A percentile compares a stretch with the other conserved stretches of the same genome.
Evolutionary conservation across 2,329 filamentous ascomycete species (phyloP).

Genomic region (Cercospora beticola): DNA sequence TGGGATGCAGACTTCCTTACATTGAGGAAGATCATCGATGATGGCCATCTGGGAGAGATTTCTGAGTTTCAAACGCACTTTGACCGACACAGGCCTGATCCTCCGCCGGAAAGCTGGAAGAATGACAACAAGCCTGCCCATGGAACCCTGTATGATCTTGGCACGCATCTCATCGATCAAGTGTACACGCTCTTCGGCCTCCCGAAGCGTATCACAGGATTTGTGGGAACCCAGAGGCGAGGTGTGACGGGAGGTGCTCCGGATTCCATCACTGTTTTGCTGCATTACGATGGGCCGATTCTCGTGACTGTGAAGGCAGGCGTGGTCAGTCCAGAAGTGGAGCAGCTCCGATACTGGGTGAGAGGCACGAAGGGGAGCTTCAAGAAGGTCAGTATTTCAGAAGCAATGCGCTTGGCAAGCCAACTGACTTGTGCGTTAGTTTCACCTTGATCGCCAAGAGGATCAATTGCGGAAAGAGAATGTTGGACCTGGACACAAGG

Average conservation of each 20-base stretch:
- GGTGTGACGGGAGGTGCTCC: conserved; percentile 51
- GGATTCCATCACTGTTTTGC: conserved; percentile 59
- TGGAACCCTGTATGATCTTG: conserved; percentile 71
- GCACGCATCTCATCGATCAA: conserved; percentile 75
- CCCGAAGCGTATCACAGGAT: conserved; percentile 65
- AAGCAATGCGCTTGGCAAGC: neutral
- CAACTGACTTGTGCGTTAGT: conserved; percentile 35
- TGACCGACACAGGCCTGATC: conserved; percentile 66
- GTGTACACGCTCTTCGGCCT: conserved; percentile 68
- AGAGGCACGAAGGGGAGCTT: conserved; percentile 72
- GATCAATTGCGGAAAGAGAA: conserved; percentile 64
- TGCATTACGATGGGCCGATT: conserved; percentile 64
- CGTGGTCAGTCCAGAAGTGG: conserved; percentile 65
- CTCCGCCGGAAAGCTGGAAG: conserved; percentile 63
- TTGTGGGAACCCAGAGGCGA: conserved; percentile 67
- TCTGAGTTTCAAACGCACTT: conserved; percentile 80
- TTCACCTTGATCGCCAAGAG: conserved; percentile 70
- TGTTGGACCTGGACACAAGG: conserved; percentile 58
- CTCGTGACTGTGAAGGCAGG: conserved; percentile 69
- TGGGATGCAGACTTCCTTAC: conserved; percentile 79
- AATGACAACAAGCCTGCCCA: conserved; percentile 63
- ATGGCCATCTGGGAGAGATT: conserved; percentile 65
- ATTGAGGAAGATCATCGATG: conserved; percentile 60
- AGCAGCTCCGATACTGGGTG: conserved; percentile 75
- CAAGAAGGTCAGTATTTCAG: conserved; percentile 58